phyloP scores from a whole-genome alignment of 1,139 yeast species.

The Yamadazyma pseudoaaseri region DNA sequence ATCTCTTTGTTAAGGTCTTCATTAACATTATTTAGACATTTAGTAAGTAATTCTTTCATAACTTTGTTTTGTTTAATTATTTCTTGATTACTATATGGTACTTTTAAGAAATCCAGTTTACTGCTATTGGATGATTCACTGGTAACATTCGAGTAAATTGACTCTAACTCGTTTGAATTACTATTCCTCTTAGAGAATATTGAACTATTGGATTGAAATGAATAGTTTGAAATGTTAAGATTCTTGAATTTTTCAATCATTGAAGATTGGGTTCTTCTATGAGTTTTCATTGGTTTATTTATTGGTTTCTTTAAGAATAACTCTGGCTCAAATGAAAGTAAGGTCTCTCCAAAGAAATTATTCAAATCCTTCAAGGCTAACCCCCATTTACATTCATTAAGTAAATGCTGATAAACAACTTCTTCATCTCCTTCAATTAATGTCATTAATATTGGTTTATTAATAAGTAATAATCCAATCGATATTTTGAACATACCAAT shows the following conservation, averaged over 20 bases:
- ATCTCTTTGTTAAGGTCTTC: slow-evolving; percentile 15
- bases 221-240: slow-evolving; percentile 16
- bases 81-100: slow-evolving; percentile 16
- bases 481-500: slow-evolving; percentile 61
- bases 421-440: slow-evolving; percentile 55
- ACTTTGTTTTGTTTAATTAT: slow-evolving; percentile 7
- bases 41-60: slow-evolving; percentile 11
- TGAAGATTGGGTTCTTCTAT: slow-evolving; percentile 18
- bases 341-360: slow-evolving; percentile 38
- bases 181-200: slow-evolving; percentile 17
- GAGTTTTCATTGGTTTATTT: slow-evolving; percentile 16
- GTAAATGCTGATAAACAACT: slow-evolving; percentile 57
- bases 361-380: slow-evolving; percentile 49
- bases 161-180: slow-evolving; percentile 24
- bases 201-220: slow-evolving; percentile 15
- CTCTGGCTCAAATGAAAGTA: slow-evolving; percentile 37
- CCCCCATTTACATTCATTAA: slow-evolving; percentile 58
- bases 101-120: slow-evolving; percentile 27
- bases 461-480: slow-evolving; percentile 52
- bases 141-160: slow-evolving; percentile 29
- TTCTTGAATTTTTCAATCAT: slow-evolving; percentile 19
- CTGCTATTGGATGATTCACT: slow-evolving; percentile 10
- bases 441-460: slow-evolving; percentile 50
- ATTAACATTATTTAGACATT: slow-evolving; percentile 12
- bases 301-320: slow-evolving; percentile 19